A percentile compares a stretch with the other conserved stretches of the same genome.
Conservation (phyloP, 306 rosid genomes). For the Echinosophora koreensis region DNA sequence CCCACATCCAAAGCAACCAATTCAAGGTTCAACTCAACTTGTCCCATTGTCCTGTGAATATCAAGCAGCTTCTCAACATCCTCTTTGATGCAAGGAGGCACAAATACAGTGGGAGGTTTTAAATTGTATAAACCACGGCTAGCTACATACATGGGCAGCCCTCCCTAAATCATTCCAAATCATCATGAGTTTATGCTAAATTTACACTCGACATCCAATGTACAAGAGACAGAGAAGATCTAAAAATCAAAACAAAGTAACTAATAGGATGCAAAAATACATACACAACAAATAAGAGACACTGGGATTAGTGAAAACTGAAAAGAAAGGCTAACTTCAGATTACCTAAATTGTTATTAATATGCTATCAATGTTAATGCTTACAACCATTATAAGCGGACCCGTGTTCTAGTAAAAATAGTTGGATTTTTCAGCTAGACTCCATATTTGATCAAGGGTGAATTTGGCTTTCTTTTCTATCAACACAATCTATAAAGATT, state of each 20-base stretch:
- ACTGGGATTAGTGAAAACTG: background rate
- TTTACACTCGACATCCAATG: constrained; percentile 19
- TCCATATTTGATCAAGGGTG: background rate
- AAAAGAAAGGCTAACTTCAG: constrained; percentile 32
- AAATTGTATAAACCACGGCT: constrained; percentile 90
- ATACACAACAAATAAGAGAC: background rate
- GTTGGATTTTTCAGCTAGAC: background rate
- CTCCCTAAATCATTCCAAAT: constrained; percentile 71
- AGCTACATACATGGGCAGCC: constrained; percentile 92
- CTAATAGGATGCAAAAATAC: constrained; percentile 2
- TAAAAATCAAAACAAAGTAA: constrained; percentile 23
- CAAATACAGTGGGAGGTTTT: constrained; percentile 89
- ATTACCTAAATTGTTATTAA: background rate
- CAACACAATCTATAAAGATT: background rate
- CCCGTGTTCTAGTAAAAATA: constrained; percentile 14
- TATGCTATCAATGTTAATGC: background rate
- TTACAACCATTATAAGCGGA: constrained; percentile 15
- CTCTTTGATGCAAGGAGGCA: constrained; percentile 88
- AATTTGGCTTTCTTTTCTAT: constrained; percentile 18
- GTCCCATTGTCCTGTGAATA: constrained; percentile 85
- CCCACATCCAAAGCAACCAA: constrained; percentile 92
- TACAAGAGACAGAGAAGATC: constrained; percentile 19
- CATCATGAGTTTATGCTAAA: constrained; percentile 15
- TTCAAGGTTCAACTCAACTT: constrained; percentile 80
- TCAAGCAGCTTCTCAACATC: constrained; percentile 91